Evolutionary conservation across 768 basidiomycete genomes (phyloP), one percentile per base, ranked within the genome.

Genomic region (Leccinum obscurum): DNA sequence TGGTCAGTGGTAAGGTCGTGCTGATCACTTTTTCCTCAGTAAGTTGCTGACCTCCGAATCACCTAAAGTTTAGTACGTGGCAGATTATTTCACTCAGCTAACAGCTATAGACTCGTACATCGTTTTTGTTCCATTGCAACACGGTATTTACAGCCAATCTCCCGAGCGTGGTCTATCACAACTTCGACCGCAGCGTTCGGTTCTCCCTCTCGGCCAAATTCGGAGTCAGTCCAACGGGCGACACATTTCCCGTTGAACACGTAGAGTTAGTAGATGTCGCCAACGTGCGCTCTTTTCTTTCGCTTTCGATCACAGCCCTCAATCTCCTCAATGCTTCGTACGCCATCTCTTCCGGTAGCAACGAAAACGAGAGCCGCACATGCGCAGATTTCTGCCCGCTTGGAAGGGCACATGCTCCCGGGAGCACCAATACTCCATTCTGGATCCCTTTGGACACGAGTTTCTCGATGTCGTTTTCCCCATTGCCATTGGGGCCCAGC

Each of bases 341-440:
- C 3, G 89, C 85, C 41, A 89, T 83, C 34, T 83, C 80, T 58
- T 84, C 83, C 2, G 76, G 75, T 37, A 84, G 75, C 8, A 50
- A 50, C 68, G 87, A 89, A 74, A 94, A 93, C 46, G 87, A 78
- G 32, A 89, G 88, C 37, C 93, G 79, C 35, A 93, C 87, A 70
- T 88, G 88, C 26, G 83, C 76, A 20, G 87, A 86, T 70, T 80
- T 84, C 30, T 80, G 75, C 15, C 84, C 85, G 60, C 82, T 85
- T 13, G 90, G 90, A 57, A 86, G 76, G 75, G 91, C 92, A n/a
- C 83, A 84, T 3, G 80, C 84, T 14, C 91, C 92, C 4, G 93
- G 92, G 10, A 95, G 81, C 37, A 88, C 91, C 24, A 94, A 82
- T 11, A 93, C 89, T 17, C 92, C 92, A 26, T 83, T 82, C 66